Evolutionary conservation across 2,329 filamentous ascomycete genomes (phyloP), one percentile per base, ranked within the genome.

Genomic region (Shiraia bambusicola): DNA sequence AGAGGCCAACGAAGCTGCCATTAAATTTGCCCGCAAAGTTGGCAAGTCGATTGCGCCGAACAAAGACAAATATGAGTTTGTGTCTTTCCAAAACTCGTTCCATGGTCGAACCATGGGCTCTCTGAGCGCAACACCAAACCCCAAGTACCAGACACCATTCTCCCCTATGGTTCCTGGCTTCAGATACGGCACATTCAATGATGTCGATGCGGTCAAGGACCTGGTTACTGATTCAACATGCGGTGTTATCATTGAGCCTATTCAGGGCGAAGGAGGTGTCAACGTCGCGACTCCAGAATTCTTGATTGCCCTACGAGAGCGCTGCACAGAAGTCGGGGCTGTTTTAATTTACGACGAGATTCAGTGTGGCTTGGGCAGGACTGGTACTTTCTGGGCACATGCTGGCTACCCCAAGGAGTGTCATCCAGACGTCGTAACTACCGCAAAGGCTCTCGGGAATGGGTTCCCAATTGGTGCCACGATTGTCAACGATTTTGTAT

Each of bases 281-380:
- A 86, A 92, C 57, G 83, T 87, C 9, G 93, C 88, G 3, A 85
- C 80, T 1, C 82, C 87, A 3, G 88, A 89, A 52, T 98, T 97
- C 69, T 77, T 98, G 16, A 69, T 83, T 16, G 87, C 89, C 1
- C 79, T 98, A n/a, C 88, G 89, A 44, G 80, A 80, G 63, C 82
- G 91, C 45, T 96, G 91, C 70, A 85, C 84, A 41, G 85, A 89
- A 57, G 89, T 96, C 24, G 89, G 88, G 37, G 91, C 92, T 2
- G 82, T 97, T 3, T 75, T 98, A 42, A 87, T 96, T 63, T 92
- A 93, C 69, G 93, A 98, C 62, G 93, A 98, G 76, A 98, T 98
- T 50, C 93, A 98, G 72, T 96, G 90, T 68, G 93, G 93, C 38
- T 76, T 98, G 25, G 83, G 84, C 17, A 84, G 93, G 37, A 97